A percentile compares a stretch with the other conserved stretches of the same genome.
Conservation (phyloP, 306 rosid species). For the Fragaria vesca region DNA sequence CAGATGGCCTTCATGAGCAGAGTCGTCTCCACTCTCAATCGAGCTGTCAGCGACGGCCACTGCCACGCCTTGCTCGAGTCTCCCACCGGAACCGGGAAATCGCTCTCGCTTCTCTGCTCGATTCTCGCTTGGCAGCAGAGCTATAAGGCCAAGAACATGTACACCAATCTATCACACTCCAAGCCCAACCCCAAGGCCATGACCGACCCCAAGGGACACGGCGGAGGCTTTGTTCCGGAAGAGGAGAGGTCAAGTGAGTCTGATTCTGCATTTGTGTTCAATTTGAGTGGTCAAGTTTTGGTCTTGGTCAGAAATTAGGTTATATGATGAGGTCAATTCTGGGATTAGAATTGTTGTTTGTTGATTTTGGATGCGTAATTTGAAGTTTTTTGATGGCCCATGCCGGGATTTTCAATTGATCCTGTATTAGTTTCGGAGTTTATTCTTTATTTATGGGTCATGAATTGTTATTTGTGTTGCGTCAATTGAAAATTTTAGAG, state of each 20-base stretch:
- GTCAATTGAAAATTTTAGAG: background rate
- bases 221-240: constrained; percentile 82
- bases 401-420: background rate
- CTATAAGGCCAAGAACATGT: constrained; percentile 38
- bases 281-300: background rate
- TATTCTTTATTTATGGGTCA: background rate
- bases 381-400: background rate
- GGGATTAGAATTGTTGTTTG: background rate
- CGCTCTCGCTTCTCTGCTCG: constrained; percentile 91
- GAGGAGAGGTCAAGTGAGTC: constrained; percentile 45
- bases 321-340: background rate
- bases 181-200: constrained; percentile 58
- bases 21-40: constrained; percentile 82
- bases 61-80: constrained; percentile 94
- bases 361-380: background rate
- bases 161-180: constrained; percentile 26
- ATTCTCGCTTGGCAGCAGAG: constrained; percentile 86
- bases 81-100: constrained; percentile 92
- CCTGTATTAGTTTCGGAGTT: background rate
- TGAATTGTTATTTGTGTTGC: background rate
- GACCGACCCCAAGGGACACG: constrained; percentile 61
- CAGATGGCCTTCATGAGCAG: constrained; percentile 90
- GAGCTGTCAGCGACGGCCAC: constrained; percentile 74
- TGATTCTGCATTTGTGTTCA: background rate
- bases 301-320: background rate